Evolutionary conservation across 2,329 filamentous ascomycete genomes (phyloP).

Genomic region (Neofusicoccum kwambonambiense): DNA sequence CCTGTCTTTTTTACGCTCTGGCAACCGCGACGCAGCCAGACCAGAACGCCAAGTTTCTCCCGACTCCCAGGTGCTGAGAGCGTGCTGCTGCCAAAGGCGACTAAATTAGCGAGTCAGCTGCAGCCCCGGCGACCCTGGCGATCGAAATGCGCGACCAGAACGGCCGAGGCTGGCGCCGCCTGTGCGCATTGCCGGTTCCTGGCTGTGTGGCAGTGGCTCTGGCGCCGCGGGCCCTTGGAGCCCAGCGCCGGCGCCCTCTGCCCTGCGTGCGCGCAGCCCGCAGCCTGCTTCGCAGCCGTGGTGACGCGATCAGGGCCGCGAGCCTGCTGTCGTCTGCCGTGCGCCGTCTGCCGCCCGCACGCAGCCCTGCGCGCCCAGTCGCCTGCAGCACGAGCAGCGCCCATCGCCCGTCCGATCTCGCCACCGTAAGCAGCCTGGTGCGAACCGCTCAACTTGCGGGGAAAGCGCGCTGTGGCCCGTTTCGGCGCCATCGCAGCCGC

Average conservation of each 20-base stretch:
- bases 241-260: no score
- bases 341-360: no score
- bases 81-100: not conserved
- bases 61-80: not conserved
- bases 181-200: not conserved
- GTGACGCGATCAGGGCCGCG: no score
- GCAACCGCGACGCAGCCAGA: slow-evolving; percentile 9
- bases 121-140: not conserved
- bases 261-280: not conserved
- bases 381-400: not conserved
- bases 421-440: not conserved
- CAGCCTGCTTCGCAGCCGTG: not conserved
- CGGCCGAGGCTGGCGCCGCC: slow-evolving; percentile 2
- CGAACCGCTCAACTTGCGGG: slow-evolving; percentile 2
- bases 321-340: no score
- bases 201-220: not conserved
- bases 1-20: slow-evolving; percentile 3
- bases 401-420: not conserved
- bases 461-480: not conserved
- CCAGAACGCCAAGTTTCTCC: slow-evolving; percentile 7
- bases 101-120: slow-evolving; percentile 9
- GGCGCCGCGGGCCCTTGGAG: no score
- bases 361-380: no score
- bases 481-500: not conserved
- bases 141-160: slow-evolving; percentile 6